phyloP scores from a whole-genome alignment of 73 alveolate species.

The Diophrys appendiculata region DNA sequence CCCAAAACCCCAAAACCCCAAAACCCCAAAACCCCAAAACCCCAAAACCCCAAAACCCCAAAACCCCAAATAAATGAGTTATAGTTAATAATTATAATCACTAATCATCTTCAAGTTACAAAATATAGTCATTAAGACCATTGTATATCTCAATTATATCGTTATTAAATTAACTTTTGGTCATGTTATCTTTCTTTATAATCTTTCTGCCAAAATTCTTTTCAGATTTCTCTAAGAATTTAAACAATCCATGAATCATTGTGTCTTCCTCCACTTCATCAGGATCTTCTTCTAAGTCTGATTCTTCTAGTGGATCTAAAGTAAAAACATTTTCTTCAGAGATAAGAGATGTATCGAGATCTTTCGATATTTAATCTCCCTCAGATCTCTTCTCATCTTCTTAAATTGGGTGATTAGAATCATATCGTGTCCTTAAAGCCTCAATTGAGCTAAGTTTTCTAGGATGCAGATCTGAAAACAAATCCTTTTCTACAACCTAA shows the following conservation, averaged over 20 bases:
- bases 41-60: too few species aligned
- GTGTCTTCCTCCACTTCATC: not conserved
- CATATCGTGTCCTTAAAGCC: not conserved
- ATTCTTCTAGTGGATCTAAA: not conserved
- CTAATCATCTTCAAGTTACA: too few species aligned
- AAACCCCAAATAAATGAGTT: too few species aligned
- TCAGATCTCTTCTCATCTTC: not conserved
- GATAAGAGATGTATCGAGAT: too few species aligned
- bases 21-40: too few species aligned
- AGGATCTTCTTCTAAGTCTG: not conserved
- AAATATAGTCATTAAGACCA: too few species aligned
- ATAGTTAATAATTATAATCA: too few species aligned
- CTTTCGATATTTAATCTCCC: too few species aligned
- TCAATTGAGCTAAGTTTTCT: not conserved
- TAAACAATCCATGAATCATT: not conserved
- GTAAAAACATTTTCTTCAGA: not conserved
- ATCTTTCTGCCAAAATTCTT: not conserved
- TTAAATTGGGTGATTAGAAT: not conserved
- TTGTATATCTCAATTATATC: too few species aligned
- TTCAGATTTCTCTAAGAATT: not conserved
- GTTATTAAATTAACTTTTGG: too few species aligned
- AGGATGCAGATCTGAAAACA: not conserved
- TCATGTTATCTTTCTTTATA: not conserved
- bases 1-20: too few species aligned
- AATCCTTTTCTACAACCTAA: too few species aligned